Evolutionary conservation across 805 yeast species (phyloP).

Genomic region (Dipodascopsis uninucleata): DNA sequence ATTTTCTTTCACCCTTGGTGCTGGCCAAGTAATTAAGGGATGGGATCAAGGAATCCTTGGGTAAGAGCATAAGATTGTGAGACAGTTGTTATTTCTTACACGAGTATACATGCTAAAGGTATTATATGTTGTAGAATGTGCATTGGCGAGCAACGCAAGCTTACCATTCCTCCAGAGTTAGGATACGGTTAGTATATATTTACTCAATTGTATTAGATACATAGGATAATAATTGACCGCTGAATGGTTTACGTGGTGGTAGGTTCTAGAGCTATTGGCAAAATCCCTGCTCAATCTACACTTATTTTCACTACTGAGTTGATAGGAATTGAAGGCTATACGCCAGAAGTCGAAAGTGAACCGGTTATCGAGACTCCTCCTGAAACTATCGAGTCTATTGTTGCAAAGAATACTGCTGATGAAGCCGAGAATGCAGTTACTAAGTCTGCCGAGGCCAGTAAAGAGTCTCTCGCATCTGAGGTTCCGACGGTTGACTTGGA

Average conservation of each 20-base stretch:
- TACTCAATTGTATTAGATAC: not conserved
- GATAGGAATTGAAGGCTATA: constrained; percentile 44
- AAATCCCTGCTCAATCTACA: constrained; percentile 75
- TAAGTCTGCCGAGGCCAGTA: not conserved
- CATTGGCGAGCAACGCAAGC: constrained; percentile 77
- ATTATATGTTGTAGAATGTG: constrained; percentile 63
- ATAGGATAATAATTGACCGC: not conserved
- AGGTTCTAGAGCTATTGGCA: constrained; percentile 39
- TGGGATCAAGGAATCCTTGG: constrained; percentile 84
- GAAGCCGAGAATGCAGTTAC: not conserved
- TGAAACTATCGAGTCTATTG: not conserved
- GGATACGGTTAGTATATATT: constrained; percentile 62
- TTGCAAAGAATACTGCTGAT: not conserved
- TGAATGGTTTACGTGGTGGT: constrained; percentile 17
- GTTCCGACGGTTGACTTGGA: not conserved
- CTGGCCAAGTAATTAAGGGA: constrained; percentile 77
- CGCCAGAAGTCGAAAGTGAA: constrained; percentile 4
- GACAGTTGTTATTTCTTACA: too few relatives aligned
- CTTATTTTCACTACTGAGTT: constrained; percentile 65
- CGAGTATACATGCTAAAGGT: not conserved
- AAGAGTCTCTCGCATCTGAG: not conserved
- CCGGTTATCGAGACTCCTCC: constrained; percentile 6
- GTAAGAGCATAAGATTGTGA: constrained; percentile 30
- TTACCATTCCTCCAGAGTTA: constrained; percentile 72
- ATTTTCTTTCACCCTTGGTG: constrained; percentile 66